Evolutionary conservation across 2,329 filamentous ascomycete species (phyloP).

Genomic region (Alternaria angustiovoidea): DNA sequence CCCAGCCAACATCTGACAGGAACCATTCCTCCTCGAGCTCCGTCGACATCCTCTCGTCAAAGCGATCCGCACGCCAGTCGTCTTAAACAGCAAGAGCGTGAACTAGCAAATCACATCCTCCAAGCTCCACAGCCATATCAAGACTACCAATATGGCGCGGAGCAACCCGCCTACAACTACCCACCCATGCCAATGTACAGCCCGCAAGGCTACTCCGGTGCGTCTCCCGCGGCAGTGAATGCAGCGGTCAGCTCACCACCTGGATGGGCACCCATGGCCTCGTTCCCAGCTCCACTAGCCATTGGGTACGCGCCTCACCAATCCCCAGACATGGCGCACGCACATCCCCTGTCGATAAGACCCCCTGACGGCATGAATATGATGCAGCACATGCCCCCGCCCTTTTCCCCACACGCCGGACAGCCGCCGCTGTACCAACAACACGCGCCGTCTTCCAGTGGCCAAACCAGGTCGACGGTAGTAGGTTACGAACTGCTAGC

Average conservation of each 20-base stretch:
- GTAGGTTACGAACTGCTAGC: constrained; percentile 52
- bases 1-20: constrained; percentile 25
- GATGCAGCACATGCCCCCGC: constrained; percentile 21
- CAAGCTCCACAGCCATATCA: constrained; percentile 48
- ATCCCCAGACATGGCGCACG: constrained; percentile 31
- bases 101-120: constrained; percentile 46
- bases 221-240: constrained; percentile 34
- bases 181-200: constrained; percentile 42
- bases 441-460: constrained; percentile 32
- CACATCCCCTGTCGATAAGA: constrained; percentile 34
- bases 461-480: constrained; percentile 39
- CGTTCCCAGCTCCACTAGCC: constrained; percentile 34
- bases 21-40: constrained; percentile 29
- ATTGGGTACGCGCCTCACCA: constrained; percentile 37
- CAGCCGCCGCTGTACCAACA: constrained; percentile 41
- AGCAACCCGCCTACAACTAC: constrained; percentile 32
- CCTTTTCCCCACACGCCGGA: constrained; percentile 29
- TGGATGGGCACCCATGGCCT: constrained; percentile 32
- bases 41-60: constrained; percentile 32
- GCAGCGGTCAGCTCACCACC: constrained; percentile 29
- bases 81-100: constrained; percentile 42
- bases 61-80: constrained; percentile 39
- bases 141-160: constrained; percentile 40
- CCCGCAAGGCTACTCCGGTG: constrained; percentile 33
- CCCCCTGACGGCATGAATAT: constrained; percentile 16